Conservation (phyloP, 495 filamentous ascomycete genomes). For the Penicillium flavigenum region DNA sequence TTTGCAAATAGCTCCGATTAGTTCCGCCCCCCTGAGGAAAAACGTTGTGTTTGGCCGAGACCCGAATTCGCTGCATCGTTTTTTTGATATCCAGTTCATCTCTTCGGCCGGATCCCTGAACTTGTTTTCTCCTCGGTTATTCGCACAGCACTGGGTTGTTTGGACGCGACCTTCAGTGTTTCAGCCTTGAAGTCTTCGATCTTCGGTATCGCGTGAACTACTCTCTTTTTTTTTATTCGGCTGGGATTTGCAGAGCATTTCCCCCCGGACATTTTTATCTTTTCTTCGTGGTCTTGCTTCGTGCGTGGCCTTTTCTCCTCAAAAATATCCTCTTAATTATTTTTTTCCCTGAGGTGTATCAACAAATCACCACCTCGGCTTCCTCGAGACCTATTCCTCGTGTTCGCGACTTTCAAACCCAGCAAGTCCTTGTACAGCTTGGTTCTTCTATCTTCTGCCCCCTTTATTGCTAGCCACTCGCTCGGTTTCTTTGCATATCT, state of each 20-base stretch:
- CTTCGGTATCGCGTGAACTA: slow-evolving; percentile 24
- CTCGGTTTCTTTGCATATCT: slow-evolving; percentile 22
- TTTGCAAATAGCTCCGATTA: slow-evolving; percentile 32
- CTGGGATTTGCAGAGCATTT: slow-evolving; percentile 50
- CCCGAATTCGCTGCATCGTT: slow-evolving; percentile 14
- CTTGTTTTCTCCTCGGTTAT: slow-evolving; percentile 8
- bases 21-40: slow-evolving; percentile 32
- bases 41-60: slow-evolving; percentile 28
- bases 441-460: slow-evolving; percentile 20
- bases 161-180: slow-evolving; percentile 22
- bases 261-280: slow-evolving; percentile 27
- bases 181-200: slow-evolving; percentile 15
- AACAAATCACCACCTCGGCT: slow-evolving; percentile 5
- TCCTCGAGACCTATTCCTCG: slow-evolving; percentile 2
- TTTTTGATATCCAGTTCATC: slow-evolving; percentile 1
- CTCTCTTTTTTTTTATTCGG: slow-evolving; percentile 24
- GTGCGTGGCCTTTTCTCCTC: slow-evolving; percentile 13
- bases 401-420: slow-evolving; percentile 5
- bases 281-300: slow-evolving; percentile 19
- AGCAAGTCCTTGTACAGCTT: slow-evolving; percentile 26
- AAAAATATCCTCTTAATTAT: slow-evolving; percentile 25
- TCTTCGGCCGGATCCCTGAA: slow-evolving; percentile 5
- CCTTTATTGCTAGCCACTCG: slow-evolving; percentile 19
- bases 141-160: slow-evolving; percentile 10
- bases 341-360: slow-evolving; percentile 5